Conservation (phyloP, 495 filamentous ascomycete species). For the Neurospora sp. region DNA sequence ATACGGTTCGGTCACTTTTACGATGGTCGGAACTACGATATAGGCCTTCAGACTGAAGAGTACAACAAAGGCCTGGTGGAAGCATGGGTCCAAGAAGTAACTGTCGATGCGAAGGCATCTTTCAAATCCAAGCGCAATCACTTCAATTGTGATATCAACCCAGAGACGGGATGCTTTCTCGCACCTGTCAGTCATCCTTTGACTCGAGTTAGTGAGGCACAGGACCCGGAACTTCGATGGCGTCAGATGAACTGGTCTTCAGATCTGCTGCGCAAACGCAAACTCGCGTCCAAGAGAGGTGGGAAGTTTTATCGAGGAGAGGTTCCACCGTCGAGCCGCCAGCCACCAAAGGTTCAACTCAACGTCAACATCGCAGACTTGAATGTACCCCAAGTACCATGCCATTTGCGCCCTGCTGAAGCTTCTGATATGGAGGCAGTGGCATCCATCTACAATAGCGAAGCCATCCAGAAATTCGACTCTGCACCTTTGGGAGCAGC, state of each 20-base stretch:
- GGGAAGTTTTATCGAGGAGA: not conserved
- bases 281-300: not conserved
- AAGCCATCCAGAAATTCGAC: constrained; percentile 25
- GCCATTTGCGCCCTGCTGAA: constrained; percentile 25
- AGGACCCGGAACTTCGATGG: constrained; percentile 4
- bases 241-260: constrained; percentile 12
- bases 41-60: not conserved
- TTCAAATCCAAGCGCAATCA: constrained; percentile 11
- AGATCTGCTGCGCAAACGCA: not conserved
- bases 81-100: constrained; percentile 3
- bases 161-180: constrained; percentile 19
- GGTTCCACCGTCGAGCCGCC: not conserved
- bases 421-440: constrained; percentile 20
- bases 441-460: constrained; percentile 27
- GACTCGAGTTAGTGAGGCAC: constrained; percentile 5
- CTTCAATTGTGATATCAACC: constrained; percentile 21
- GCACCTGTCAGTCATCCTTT: constrained; percentile 14
- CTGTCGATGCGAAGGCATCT: constrained; percentile 2
- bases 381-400: constrained; percentile 16
- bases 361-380: not conserved
- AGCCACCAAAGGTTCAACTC: not conserved
- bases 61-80: constrained; percentile 3
- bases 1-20: constrained; percentile 2
- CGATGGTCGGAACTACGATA: constrained; percentile 1
- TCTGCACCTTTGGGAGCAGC: constrained; percentile 9